Evolutionary conservation across 495 filamentous ascomycete species (phyloP).

Genomic region (Cryomyces antarcticus): DNA sequence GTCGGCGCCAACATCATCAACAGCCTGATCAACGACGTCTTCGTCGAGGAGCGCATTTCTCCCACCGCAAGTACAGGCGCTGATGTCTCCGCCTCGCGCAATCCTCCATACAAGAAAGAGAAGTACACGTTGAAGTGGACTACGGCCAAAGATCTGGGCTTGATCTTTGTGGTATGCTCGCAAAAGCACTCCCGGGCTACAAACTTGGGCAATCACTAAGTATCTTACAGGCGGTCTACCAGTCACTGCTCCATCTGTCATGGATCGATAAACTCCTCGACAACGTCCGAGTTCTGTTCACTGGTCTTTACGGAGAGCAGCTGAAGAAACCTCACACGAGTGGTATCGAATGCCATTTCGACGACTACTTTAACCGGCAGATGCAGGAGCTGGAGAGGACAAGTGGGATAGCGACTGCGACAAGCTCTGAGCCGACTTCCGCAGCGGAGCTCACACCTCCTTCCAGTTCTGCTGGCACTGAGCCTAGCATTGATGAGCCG

Average conservation of each 20-base stretch:
- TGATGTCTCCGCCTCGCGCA: conserved; percentile 32
- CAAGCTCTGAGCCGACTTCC: conserved; percentile 10
- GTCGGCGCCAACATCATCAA: conserved; percentile 72
- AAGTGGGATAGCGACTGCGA: conserved; percentile 20
- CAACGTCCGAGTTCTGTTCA: conserved; percentile 78
- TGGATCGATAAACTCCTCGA: conserved; percentile 96
- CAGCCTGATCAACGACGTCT: conserved; percentile 83
- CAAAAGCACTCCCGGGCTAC: background rate
- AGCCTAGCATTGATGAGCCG: conserved; percentile 20
- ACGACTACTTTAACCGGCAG: conserved; percentile 87
- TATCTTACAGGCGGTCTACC: conserved; percentile 66
- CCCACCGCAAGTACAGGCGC: conserved; percentile 37
- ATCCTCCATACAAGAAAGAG: conserved; percentile 68
- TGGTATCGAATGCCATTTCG: conserved; percentile 59
- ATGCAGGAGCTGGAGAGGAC: conserved; percentile 60
- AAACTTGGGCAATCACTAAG: background rate
- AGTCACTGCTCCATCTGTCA: conserved; percentile 78
- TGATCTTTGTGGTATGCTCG: conserved; percentile 78
- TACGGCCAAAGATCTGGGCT: conserved; percentile 67
- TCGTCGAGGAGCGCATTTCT: conserved; percentile 78
- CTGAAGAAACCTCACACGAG: conserved; percentile 62
- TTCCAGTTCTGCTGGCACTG: conserved; percentile 16
- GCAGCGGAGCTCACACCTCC: conserved; percentile 17
- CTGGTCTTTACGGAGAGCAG: conserved; percentile 71
- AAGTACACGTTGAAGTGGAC: conserved; percentile 94